Base-by-base conservation (phyloP, 148 eudicot species). In the Arbutus unedo region DNA sequence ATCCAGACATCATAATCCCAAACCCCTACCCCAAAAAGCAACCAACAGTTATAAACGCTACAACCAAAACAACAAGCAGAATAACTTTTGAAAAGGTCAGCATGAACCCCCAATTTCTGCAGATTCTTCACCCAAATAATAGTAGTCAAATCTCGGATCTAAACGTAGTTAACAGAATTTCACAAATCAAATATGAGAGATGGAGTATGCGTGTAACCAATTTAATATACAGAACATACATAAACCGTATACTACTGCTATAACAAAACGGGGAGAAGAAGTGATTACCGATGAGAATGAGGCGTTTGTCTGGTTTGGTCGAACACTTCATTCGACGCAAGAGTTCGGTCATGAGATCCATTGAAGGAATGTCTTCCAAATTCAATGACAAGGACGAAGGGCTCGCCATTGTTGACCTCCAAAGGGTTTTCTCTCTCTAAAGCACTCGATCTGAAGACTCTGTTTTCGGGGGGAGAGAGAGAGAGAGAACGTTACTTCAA, bases 291-390 rank as follows among this genome's bases (percentile, higher is more conserved):
- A 96, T 89, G 86, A 96, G 95, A 74, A 96, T 96, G 88, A 96
- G 97, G 82, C 97, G 98, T 73, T 96, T 93, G 88, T 94, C 97
- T 23, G 99, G 98, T 75, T 96, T 94, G 84, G 90, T 60, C 44
- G 94, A 87, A 71, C 99, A 96, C 79, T 92, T 96, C 94, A 94
- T 91, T 44, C 99, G 99, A 51, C 99, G 99, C 53, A 96, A 91
- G 38, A 96, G 97, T 88, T 96, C 99, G 38, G 91, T 77, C 99
- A 93, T 93, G 85, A 96, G 88, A 87, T 93, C 95, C 48, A 81
- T 77, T 0, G 97, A 91, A 11, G 90, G 89, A 2, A 94, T 90
- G 82, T 96, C 99, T 70, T 96, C 99, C 89, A 95, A 89, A 60
- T 88, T 88, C 80, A 82, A 79, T 14, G 80, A 45, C 23, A 82